These are phyloP conservation scores for Zangia roseola DNA, from an alignment of 768 basidiomycete species.

Conservation along the genomic window DNA sequence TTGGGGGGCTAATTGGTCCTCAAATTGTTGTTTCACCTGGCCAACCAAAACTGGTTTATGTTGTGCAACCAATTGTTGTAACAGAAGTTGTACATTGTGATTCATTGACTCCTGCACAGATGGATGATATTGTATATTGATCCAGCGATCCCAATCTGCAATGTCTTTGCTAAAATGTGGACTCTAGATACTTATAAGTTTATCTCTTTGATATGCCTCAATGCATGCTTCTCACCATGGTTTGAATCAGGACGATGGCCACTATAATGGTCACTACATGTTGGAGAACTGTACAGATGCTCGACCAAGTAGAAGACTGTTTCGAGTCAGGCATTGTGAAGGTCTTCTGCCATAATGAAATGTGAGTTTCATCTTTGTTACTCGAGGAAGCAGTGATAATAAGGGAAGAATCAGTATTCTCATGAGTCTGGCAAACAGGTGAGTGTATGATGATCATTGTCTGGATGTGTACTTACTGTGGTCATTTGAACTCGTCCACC, in stretches of 20 bases:
- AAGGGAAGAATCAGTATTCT: neutral
- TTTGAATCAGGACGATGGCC: neutral
- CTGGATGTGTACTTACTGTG: neutral
- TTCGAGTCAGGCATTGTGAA: neutral
- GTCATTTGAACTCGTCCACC: neutral
- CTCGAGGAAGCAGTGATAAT: neutral
- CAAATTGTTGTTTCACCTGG: too few relatives aligned
- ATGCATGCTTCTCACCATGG: neutral
- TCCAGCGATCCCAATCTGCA: too few relatives aligned
- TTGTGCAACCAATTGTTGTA: too few relatives aligned
- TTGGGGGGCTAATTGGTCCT: too few relatives aligned
- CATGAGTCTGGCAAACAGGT: neutral
- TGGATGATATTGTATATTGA: too few relatives aligned
- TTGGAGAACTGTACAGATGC: neutral
- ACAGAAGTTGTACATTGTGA: too few relatives aligned
- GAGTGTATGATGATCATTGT: neutral
- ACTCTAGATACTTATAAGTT: too few relatives aligned
- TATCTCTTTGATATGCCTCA: too few relatives aligned
- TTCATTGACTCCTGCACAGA: too few relatives aligned
- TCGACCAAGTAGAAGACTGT: neutral
- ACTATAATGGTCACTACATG: neutral
- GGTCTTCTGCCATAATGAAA: neutral
- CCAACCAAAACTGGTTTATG: too few relatives aligned
- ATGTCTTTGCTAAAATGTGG: too few relatives aligned
- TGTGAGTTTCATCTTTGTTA: neutral